Conservation (phyloP, 129 eudicot genomes). For the Flaveria brownii region DNA sequence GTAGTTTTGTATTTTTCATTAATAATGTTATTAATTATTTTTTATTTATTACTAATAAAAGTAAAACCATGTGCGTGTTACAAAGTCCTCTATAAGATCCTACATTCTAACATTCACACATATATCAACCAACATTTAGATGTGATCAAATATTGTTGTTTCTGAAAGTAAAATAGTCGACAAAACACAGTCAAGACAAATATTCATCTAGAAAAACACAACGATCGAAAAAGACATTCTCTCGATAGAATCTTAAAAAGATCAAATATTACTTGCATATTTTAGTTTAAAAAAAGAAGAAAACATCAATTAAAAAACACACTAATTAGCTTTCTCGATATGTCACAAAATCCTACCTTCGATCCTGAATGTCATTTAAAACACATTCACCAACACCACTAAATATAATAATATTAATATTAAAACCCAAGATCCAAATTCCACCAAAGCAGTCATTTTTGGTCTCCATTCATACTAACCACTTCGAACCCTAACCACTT, state of each 20-base stretch:
- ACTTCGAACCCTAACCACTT: slow-evolving; percentile 9
- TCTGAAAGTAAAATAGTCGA: slow-evolving; percentile 2
- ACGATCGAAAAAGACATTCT: slow-evolving; percentile 36
- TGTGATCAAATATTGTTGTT: background rate
- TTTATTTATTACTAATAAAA: too few relatives aligned
- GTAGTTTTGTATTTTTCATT: too few relatives aligned
- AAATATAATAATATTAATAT: slow-evolving; percentile 13
- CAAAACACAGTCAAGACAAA: slow-evolving; percentile 22
- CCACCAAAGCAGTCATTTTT: slow-evolving; percentile 47
- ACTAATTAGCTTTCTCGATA: slow-evolving; percentile 54
- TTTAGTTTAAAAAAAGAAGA: slow-evolving; percentile 6
- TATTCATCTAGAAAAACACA: slow-evolving; percentile 4
- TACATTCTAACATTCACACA: background rate
- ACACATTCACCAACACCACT: slow-evolving; percentile 37
- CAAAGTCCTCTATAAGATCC: background rate
- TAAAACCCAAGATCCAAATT: slow-evolving; percentile 29
- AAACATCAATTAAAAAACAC: slow-evolving; percentile 29
- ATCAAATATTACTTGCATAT: slow-evolving; percentile 24
- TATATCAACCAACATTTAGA: background rate
- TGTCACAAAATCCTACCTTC: slow-evolving; percentile 50
- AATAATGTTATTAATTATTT: too few relatives aligned
- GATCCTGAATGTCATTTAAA: slow-evolving; percentile 41
- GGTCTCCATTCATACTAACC: slow-evolving; percentile 41
- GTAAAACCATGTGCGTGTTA: too few relatives aligned
- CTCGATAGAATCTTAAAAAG: slow-evolving; percentile 33